Percentiles rank a stretch among this genome's conserved stretches.
These are phyloP conservation scores for Metschnikowia sp. DNA, from an alignment of 805 yeast genomes.

Conservation along the genomic window DNA sequence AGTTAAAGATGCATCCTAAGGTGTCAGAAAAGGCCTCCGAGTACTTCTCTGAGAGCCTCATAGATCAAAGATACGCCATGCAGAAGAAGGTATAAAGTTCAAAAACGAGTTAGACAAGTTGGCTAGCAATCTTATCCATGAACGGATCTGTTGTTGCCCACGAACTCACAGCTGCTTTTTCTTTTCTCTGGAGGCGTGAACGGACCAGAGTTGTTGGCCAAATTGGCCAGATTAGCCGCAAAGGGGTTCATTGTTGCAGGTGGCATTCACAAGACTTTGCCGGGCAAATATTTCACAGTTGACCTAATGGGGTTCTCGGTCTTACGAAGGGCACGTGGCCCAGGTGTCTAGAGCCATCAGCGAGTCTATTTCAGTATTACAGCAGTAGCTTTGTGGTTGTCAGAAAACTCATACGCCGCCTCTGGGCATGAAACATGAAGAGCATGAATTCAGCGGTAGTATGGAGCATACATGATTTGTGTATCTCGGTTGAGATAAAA, in stretches of 20 bases:
- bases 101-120: slow-evolving; percentile 53
- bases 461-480: no score
- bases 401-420: not conserved
- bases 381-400: slow-evolving; percentile 22
- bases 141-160: slow-evolving; percentile 66
- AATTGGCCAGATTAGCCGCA: slow-evolving; percentile 52
- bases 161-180: slow-evolving; percentile 70
- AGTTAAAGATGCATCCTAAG: no score
- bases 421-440: no score
- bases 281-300: slow-evolving; percentile 80
- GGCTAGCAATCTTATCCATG: slow-evolving; percentile 70
- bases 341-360: slow-evolving; percentile 31
- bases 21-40: no score
- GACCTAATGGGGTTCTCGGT: slow-evolving; percentile 93
- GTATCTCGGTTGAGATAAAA: no score
- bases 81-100: slow-evolving; percentile 64
- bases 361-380: slow-evolving; percentile 21
- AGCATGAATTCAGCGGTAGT: no score
- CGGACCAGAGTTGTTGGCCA: slow-evolving; percentile 62
- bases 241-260: slow-evolving; percentile 81
- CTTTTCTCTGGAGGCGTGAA: slow-evolving; percentile 75
- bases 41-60: no score
- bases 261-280: slow-evolving; percentile 81
- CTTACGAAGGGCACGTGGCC: slow-evolving; percentile 40
- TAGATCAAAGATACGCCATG: slow-evolving; percentile 54